These are phyloP conservation scores for Serendipita vermifera DNA, from an alignment of 768 basidiomycete genomes.

Conservation along the genomic window DNA sequence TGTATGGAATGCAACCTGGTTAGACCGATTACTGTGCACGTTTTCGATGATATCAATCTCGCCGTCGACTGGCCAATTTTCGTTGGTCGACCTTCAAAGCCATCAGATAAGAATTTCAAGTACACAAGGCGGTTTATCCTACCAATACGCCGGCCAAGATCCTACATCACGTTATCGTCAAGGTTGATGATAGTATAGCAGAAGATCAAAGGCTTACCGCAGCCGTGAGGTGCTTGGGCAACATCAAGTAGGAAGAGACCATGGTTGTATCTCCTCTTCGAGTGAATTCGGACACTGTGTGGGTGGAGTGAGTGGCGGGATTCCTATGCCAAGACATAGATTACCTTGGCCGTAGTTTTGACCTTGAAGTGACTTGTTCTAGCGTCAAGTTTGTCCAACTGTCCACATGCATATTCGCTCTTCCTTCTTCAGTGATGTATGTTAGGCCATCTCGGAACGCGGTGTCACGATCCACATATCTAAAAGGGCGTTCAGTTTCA, in stretches of 20 bases:
- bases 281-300: conserved; percentile 63
- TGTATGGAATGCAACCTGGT: conserved; percentile 70
- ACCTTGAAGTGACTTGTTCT: conserved; percentile 28
- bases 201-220: conserved; percentile 40
- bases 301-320: not conserved
- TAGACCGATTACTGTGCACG: conserved; percentile 72
- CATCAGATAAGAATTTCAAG: too few relatives aligned
- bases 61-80: conserved; percentile 36
- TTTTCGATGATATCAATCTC: conserved; percentile 59
- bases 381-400: conserved; percentile 41
- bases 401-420: conserved; percentile 67
- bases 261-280: conserved; percentile 47
- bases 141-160: conserved; percentile 81
- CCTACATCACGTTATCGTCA: conserved; percentile 27
- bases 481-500: too few relatives aligned
- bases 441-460: conserved; percentile 44
- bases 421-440: conserved; percentile 42
- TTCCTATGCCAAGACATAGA: not conserved
- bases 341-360: not conserved
- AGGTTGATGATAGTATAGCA: too few relatives aligned
- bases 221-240: conserved; percentile 77
- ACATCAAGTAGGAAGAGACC: conserved; percentile 79
- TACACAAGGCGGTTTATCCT: too few relatives aligned
- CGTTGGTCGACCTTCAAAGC: not conserved
- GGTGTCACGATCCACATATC: conserved; percentile 43